These are phyloP conservation scores for Boletus rufocinnamomeus DNA, from an alignment of 768 basidiomycete genomes.

Conservation along the genomic window DNA sequence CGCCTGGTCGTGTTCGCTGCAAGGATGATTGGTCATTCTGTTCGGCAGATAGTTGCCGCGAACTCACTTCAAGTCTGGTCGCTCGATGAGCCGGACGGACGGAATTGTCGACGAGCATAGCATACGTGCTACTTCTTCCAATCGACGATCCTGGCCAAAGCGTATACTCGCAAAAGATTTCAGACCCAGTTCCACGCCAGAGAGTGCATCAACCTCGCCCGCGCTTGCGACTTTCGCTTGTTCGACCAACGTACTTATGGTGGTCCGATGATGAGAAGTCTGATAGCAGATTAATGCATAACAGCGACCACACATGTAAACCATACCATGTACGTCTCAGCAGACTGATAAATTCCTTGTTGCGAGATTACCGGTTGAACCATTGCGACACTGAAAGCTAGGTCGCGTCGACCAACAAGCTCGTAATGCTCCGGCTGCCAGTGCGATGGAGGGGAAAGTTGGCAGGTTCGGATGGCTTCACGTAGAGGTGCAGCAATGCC, in stretches of 20 bases:
- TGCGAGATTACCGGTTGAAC: constrained; percentile 34
- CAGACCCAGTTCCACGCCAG: constrained; percentile 72
- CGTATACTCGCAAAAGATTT: constrained; percentile 80
- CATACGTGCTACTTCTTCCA: constrained; percentile 92
- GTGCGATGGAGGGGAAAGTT: constrained; percentile 69
- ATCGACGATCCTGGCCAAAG: constrained; percentile 85
- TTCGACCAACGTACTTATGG: constrained; percentile 52
- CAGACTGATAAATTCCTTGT: constrained; percentile 32
- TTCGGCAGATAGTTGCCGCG: not conserved
- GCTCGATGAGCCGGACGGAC: constrained; percentile 64
- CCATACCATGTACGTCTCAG: constrained; percentile 36
- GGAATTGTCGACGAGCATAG: constrained; percentile 77
- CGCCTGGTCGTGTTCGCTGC: constrained; percentile 83
- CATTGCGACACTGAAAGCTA: constrained; percentile 35
- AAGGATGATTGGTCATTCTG: constrained; percentile 2
- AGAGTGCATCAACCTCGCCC: constrained; percentile 58
- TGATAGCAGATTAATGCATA: constrained; percentile 32
- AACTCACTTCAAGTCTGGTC: constrained; percentile 70
- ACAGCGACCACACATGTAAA: not conserved
- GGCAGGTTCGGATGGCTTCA: constrained; percentile 85
- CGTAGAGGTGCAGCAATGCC: constrained; percentile 77
- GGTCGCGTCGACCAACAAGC: constrained; percentile 34
- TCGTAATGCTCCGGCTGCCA: constrained; percentile 57
- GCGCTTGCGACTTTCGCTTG: constrained; percentile 51
- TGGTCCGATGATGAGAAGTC: constrained; percentile 52